Conservation (phyloP, 2,329 filamentous ascomycete species). For the Dactylonectria estremocensis region DNA sequence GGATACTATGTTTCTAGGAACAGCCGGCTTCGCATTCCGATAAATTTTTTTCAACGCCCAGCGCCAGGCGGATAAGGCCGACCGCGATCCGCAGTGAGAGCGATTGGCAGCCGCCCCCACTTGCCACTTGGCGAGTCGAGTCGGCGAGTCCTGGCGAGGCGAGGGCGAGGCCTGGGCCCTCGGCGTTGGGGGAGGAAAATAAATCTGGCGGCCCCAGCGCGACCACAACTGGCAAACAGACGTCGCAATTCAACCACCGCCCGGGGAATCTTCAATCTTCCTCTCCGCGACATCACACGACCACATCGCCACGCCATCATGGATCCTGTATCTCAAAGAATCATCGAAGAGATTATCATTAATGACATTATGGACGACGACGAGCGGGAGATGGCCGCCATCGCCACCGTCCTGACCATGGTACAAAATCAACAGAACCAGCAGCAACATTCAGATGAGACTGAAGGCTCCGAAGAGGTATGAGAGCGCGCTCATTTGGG, state of each 20-base stretch:
- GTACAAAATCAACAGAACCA: slow-evolving; percentile 8
- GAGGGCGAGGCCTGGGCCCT: slow-evolving; percentile 9
- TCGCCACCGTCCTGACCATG: slow-evolving; percentile 31
- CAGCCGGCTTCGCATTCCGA: not conserved
- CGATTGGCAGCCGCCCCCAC: slow-evolving; percentile 2
- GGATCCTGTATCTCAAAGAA: slow-evolving; percentile 29
- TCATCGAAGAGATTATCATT: slow-evolving; percentile 12
- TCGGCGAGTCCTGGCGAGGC: not conserved
- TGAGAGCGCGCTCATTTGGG: slow-evolving; percentile 2
- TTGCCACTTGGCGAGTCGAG: slow-evolving; percentile 1
- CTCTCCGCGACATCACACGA: slow-evolving; percentile 6
- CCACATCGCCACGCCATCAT: not conserved
- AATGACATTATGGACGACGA: slow-evolving; percentile 6
- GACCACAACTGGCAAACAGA: not conserved
- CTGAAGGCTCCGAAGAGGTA: slow-evolving; percentile 35
- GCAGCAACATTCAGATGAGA: slow-evolving; percentile 8
- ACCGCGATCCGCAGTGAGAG: not conserved
- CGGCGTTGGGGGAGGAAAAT: not conserved
- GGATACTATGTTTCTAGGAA: not conserved
- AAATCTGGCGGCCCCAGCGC: not conserved
- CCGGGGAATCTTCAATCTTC: not conserved
- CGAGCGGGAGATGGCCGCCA: slow-evolving; percentile 20
- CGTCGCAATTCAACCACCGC: not conserved
- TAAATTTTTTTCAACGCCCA: not conserved
- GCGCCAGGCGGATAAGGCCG: not conserved